A percentile compares a stretch with the other conserved stretches of the same genome.
Conservation (phyloP, 2,329 filamentous ascomycete genomes). For the Aureobasidium sp. region DNA sequence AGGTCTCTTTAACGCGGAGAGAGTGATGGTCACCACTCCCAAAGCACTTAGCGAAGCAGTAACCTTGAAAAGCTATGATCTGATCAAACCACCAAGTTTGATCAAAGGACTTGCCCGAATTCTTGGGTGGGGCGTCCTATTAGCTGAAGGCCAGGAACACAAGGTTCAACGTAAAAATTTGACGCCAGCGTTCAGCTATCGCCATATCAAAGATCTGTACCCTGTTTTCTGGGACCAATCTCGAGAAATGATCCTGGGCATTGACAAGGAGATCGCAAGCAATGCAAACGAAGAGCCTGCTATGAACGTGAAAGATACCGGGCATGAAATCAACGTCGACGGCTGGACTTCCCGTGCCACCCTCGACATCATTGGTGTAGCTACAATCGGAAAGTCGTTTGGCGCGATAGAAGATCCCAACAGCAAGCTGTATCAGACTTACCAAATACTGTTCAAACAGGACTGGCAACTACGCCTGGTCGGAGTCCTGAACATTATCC, state of each 20-base stretch:
- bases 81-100: conserved; percentile 41
- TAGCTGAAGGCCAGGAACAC: conserved; percentile 46
- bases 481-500: background rate
- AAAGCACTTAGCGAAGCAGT: conserved; percentile 45
- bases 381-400: conserved; percentile 52
- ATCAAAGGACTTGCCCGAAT: conserved; percentile 42
- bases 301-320: conserved; percentile 26
- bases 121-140: conserved; percentile 45
- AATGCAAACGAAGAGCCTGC: conserved; percentile 13
- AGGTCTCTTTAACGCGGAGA: conserved; percentile 32
- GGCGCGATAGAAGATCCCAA: conserved; percentile 43
- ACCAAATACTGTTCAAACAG: conserved; percentile 43
- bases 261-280: conserved; percentile 23
- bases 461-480: conserved; percentile 2
- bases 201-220: conserved; percentile 78
- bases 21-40: conserved; percentile 33
- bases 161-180: conserved; percentile 60
- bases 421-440: conserved; percentile 46
- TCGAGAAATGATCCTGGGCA: conserved; percentile 31
- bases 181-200: conserved; percentile 76
- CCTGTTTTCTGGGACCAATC: conserved; percentile 77
- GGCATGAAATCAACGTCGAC: conserved; percentile 33
- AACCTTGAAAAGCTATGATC: conserved; percentile 47
- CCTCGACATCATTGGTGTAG: conserved; percentile 52
- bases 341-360: conserved; percentile 46